These are phyloP conservation scores for Pyrenula aspistea DNA, from an alignment of 495 filamentous ascomycete species.

Conservation along the genomic window DNA sequence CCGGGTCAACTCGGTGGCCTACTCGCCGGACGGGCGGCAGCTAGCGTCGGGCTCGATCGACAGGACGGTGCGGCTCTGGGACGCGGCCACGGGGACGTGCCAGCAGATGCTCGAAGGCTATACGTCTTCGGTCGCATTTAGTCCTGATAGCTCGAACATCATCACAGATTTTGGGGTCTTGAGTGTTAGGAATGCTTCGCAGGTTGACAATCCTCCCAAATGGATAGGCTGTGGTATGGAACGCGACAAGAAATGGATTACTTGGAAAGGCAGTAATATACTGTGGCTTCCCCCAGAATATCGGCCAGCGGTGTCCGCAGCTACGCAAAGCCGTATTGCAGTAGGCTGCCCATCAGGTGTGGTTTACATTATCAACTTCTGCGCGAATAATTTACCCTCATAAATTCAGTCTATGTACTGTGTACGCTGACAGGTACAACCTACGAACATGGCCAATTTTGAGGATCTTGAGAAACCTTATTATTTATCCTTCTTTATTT, in stretches of 20 bases:
- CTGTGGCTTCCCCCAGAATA: not conserved
- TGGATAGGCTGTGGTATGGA: not conserved
- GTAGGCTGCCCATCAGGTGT: not conserved
- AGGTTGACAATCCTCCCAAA: too few species aligned
- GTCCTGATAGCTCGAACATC: not conserved
- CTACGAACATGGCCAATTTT: too few species aligned
- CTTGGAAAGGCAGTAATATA: not conserved
- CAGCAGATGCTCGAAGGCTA: slow-evolving; percentile 9
- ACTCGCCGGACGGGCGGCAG: slow-evolving; percentile 15
- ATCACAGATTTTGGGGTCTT: not conserved
- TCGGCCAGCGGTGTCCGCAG: not conserved
- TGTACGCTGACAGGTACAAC: too few species aligned
- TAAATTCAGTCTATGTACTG: too few species aligned
- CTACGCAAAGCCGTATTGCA: not conserved
- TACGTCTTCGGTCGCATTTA: too few species aligned
- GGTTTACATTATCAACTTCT: not conserved
- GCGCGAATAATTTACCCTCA: too few species aligned
- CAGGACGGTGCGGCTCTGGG: slow-evolving; percentile 19
- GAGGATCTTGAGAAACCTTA: too few species aligned
- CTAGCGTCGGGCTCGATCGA: slow-evolving; percentile 20
- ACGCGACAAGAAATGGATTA: not conserved
- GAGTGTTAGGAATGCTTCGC: too few species aligned
- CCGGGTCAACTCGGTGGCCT: slow-evolving; percentile 12
- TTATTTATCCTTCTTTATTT: too few species aligned
- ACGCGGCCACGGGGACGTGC: slow-evolving; percentile 5